Evolutionary conservation across 306 rosid genomes (phyloP), one percentile per base, ranked within the genome.

Genomic region (Vigna nakashimae): DNA sequence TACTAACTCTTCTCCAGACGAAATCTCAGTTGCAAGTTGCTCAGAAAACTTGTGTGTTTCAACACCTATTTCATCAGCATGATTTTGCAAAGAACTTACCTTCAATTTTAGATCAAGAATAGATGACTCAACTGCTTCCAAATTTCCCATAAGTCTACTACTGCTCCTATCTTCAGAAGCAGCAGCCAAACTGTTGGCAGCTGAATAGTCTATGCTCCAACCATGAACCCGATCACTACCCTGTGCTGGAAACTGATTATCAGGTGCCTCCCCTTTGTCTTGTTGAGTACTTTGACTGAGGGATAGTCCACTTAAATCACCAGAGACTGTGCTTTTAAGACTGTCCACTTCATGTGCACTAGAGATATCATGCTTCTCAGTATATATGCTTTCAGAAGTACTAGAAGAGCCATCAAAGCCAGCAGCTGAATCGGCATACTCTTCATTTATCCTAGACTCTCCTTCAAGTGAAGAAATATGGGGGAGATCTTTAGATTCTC

Each of bases 321-420:
- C 97, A 60, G 95, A 89, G 64, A 75, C 50, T 52, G 87, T 56
- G 79, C 96, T 87, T 87, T 94, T 92, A 83, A 90, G 86, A 78
- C 96, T 88, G 72, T 94, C 98, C 81, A 84, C 79, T 84, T 92
- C 97, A 71, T 89, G 90, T 38, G 71, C 77, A 73, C 89, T 85
- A 82, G 88, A 89, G 32, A 85, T 77, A 64, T 92, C 97, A 84
- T 91, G 90, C 87, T 95, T 95, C 78, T 95, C 99, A 65, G 91
- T 87, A 82, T 88, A 91, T 76, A 90, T 51, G 76, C 97, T 91
- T 82, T 75, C 99, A 78, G 99, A 96, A 76, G 98, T 89, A 83
- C 84, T 87, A 71, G 99, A 96, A 48, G 99, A 96, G 73, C 88
- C 96, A 69, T 92, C 98, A 83, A 87, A 88, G 63, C 97, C 99